Conservation (phyloP, 2,329 filamentous ascomycete species). For the Knufia fluminis region DNA sequence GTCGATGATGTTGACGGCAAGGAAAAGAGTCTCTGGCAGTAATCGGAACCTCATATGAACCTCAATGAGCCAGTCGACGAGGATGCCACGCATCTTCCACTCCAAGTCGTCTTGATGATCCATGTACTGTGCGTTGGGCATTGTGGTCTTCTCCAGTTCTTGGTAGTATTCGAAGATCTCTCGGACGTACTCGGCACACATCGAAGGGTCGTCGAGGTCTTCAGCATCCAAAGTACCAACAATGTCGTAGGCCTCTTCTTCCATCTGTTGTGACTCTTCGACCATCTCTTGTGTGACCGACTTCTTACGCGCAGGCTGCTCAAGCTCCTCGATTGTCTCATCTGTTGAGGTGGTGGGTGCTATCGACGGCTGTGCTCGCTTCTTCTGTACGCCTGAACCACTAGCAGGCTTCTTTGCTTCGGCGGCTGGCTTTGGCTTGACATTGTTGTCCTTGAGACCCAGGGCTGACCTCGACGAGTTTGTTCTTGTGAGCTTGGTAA, state of each 20-base stretch:
- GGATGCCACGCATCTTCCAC: conserved; percentile 97
- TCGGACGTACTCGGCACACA: conserved; percentile 94
- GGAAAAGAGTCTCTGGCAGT: conserved; percentile 89
- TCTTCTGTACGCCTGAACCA: conserved; percentile 65
- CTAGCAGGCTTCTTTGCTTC: conserved; percentile 65
- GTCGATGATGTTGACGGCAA: conserved; percentile 96
- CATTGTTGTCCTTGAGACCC: conserved; percentile 52
- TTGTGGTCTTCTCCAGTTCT: conserved; percentile 68
- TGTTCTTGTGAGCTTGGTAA: conserved; percentile 61
- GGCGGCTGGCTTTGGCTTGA: conserved; percentile 49
- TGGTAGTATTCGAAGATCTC: conserved; percentile 96
- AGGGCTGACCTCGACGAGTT: conserved; percentile 55
- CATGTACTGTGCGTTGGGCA: conserved; percentile 93
- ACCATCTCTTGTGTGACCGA: conserved; percentile 45
- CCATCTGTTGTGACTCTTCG: conserved; percentile 32
- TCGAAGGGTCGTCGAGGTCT: conserved; percentile 85
- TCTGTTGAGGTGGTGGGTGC: conserved; percentile 43
- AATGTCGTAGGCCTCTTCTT: conserved; percentile 26
- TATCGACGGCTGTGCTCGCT: conserved; percentile 47
- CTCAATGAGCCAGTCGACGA: conserved; percentile 97
- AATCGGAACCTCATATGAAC: conserved; percentile 96
- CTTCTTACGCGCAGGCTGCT: conserved; percentile 62
- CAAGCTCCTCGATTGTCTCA: conserved; percentile 40
- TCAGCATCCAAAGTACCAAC: conserved; percentile 65
- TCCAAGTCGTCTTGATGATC: conserved; percentile 86